These are phyloP conservation scores for Dictyostelium firmibasis DNA, from an alignment of 78 protist species.

Conservation along the genomic window DNA sequence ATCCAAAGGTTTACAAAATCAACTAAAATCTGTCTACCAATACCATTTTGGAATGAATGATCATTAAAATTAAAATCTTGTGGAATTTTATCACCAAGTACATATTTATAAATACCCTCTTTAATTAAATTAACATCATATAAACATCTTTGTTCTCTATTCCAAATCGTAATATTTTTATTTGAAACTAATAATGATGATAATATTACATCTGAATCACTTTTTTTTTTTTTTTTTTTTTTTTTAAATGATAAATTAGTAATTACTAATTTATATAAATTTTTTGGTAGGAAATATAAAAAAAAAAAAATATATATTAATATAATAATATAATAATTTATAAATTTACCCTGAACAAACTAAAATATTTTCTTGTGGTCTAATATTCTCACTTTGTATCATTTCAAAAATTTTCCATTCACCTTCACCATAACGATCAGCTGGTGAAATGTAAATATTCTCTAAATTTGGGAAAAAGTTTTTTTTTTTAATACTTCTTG, in stretches of 20 bases:
- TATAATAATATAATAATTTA: neutral
- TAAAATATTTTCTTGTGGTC: neutral
- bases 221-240: too few species aligned
- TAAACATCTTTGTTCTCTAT: neutral
- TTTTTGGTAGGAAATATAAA: too few species aligned
- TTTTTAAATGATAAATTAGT: too few species aligned
- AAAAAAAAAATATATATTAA: neutral
- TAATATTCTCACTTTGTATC: neutral
- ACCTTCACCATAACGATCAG: slow-evolving; percentile 52
- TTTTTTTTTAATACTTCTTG: neutral
- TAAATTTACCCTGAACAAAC: neutral
- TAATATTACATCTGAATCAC: slow-evolving; percentile 22
- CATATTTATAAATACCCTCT: neutral
- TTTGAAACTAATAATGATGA: neutral
- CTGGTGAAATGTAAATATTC: neutral
- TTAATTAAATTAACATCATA: neutral
- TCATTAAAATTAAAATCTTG: neutral
- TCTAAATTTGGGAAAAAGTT: neutral
- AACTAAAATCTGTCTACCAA: neutral
- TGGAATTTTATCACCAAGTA: neutral
- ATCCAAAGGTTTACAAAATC: neutral
- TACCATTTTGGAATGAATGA: neutral
- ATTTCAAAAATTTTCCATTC: slow-evolving; percentile 70
- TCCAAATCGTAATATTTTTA: neutral
- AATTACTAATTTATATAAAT: too few species aligned